These are phyloP conservation scores for Ophiostoma piceae DNA, from an alignment of 2,329 filamentous ascomycete genomes.

Conservation along the genomic window DNA sequence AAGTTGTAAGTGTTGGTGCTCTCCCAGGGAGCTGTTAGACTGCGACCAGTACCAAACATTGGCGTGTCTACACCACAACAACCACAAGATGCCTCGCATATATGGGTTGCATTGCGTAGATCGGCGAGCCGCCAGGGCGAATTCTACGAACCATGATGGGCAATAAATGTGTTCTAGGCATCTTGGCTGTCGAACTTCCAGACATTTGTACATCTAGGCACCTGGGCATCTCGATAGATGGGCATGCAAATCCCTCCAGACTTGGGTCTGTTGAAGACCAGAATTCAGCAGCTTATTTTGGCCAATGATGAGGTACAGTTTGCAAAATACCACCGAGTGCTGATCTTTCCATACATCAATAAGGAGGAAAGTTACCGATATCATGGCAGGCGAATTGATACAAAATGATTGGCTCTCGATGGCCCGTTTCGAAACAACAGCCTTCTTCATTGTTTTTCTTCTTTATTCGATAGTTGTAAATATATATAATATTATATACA, in stretches of 20 bases:
- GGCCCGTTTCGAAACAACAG: neutral
- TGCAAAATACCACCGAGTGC: neutral
- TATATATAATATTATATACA: too few relatives aligned
- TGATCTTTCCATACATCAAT: neutral
- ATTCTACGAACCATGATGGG: neutral
- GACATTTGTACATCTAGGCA: neutral
- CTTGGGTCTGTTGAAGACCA: neutral
- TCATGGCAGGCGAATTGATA: neutral
- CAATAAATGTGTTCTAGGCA: neutral
- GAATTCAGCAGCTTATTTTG: neutral
- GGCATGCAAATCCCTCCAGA: neutral
- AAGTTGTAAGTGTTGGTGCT: neutral
- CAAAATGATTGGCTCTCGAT: constrained; percentile 10
- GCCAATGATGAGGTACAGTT: neutral
- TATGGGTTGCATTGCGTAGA: neutral
- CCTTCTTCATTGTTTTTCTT: neutral
- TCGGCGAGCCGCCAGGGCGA: constrained; percentile 11
- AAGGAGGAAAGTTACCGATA: neutral
- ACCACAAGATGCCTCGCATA: constrained; percentile 6
- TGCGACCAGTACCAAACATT: neutral
- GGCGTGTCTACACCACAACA: neutral
- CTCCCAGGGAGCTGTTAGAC: neutral
- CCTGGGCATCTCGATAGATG: constrained; percentile 8
- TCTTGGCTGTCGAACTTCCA: neutral
- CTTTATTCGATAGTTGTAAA: neutral